These are phyloP conservation scores for Bondarzewia mesenterica DNA, from an alignment of 1,284 basidiomycete genomes.

Conservation along the genomic window DNA sequence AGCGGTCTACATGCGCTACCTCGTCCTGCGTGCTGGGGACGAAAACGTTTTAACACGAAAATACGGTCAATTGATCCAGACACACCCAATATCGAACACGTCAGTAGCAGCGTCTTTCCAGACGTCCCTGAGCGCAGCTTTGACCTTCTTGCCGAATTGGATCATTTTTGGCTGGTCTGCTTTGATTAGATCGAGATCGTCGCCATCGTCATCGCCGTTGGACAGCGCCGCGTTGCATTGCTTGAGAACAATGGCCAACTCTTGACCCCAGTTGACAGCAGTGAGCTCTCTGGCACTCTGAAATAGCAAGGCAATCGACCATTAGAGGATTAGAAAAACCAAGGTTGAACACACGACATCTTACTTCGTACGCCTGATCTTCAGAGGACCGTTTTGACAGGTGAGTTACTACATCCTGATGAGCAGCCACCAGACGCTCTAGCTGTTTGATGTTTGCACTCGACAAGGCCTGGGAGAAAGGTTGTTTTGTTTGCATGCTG, in stretches of 20 bases:
- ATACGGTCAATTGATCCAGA: slow-evolving; percentile 2
- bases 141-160: slow-evolving; percentile 46
- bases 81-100: slow-evolving; percentile 71
- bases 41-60: background rate
- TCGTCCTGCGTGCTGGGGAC: slow-evolving; percentile 49
- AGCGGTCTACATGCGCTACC: slow-evolving; percentile 49
- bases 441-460: slow-evolving; percentile 44
- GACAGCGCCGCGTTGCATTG: slow-evolving; percentile 41
- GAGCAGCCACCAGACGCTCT: slow-evolving; percentile 47
- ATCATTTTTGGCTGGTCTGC: slow-evolving; percentile 26
- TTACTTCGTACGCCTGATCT: slow-evolving; percentile 72
- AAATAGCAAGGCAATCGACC: slow-evolving; percentile 2
- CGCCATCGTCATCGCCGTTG: slow-evolving; percentile 19
- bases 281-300: slow-evolving; percentile 74
- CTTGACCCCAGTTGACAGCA: slow-evolving; percentile 67
- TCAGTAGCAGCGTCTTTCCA: slow-evolving; percentile 63
- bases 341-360: slow-evolving; percentile 20
- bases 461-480: slow-evolving; percentile 45
- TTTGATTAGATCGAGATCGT: slow-evolving; percentile 18
- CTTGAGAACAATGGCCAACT: slow-evolving; percentile 55
- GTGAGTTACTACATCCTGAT: slow-evolving; percentile 57
- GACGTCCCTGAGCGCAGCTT: slow-evolving; percentile 50
- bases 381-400: slow-evolving; percentile 61
- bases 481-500: no score
- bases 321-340: background rate